Evolutionary conservation across 1,284 basidiomycete genomes (phyloP), one percentile per base, ranked within the genome.

Genomic region (Microbotryum silenes-acaulis): DNA sequence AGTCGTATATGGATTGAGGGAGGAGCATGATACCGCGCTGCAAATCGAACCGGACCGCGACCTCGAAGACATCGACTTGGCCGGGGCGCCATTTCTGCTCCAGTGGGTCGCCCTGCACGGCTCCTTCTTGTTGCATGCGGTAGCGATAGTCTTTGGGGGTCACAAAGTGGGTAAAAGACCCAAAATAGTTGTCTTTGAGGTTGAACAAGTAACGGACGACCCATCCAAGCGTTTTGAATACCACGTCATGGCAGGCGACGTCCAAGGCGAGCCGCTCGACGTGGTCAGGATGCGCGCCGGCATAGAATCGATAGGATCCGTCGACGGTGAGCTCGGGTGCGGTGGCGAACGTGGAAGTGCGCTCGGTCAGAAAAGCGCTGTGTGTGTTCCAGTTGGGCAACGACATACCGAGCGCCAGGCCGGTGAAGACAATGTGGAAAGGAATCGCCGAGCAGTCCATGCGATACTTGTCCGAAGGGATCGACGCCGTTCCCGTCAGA

Each of bases 331-430:
- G 75, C 16, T 76, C 73, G 1, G 81, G 81, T 18, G 87, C 76
- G 56, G 80, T 82, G 29, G 86, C 84, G 14, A 93, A 71, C 52
- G 78, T 74, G 3, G 72, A 51, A 73, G 82, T 53, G 2, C 71
- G 69, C 6, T 81, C 79, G 1, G 73, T 71, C 12, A 81, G 77
- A 72, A 88, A 85, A n/a, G 89, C 77, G 57, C 82, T 83, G 67
- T 89, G 85, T 0, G 88, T 91, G 71, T 90, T 91, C 91, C 91
- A 97, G 23, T 82, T 82, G 1, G 92, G 92, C 29, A 93, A 77
- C 1, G 82, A 83, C 42, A 94, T 77, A 59, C 76, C 75, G 20
- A 89, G 72, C 4, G 76, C 74, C 25, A 86, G 71, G 67, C 86
- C 81, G 0, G 85, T 81, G 1, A 81, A 78, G 59, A 66, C 54